These are phyloP conservation scores for Pichia sp. DNA, from an alignment of 1,139 yeast species.

Conservation along the genomic window DNA sequence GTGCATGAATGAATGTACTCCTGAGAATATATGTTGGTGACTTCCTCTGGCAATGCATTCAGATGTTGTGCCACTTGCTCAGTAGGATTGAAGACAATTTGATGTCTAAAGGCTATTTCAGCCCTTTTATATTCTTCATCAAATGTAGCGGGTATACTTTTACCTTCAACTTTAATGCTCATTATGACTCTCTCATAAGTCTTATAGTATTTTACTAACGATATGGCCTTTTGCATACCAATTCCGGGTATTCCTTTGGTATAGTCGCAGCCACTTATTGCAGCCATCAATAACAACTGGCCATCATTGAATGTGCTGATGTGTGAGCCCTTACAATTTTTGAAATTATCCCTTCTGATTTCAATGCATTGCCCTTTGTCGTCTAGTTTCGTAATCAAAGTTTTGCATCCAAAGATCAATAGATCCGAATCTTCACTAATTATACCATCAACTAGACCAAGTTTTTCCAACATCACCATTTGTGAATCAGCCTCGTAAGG, in stretches of 20 bases:
- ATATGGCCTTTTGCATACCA: slow-evolving; percentile 76
- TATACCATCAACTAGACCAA: slow-evolving; percentile 76
- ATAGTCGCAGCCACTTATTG: slow-evolving; percentile 93
- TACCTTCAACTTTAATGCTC: slow-evolving; percentile 61
- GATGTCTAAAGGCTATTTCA: slow-evolving; percentile 75
- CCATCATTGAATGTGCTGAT: slow-evolving; percentile 45
- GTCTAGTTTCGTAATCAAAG: slow-evolving; percentile 73
- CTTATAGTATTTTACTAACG: slow-evolving; percentile 48
- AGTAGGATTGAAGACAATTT: slow-evolving; percentile 76
- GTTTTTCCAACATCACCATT: slow-evolving; percentile 80
- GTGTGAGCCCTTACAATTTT: slow-evolving; percentile 43
- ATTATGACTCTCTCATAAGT: slow-evolving; percentile 52
- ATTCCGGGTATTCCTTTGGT: slow-evolving; percentile 79
- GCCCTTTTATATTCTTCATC: slow-evolving; percentile 62
- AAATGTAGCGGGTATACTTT: slow-evolving; percentile 55
- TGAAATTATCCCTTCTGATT: slow-evolving; percentile 53
- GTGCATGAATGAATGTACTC: slow-evolving; percentile 47
- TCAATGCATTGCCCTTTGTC: slow-evolving; percentile 75
- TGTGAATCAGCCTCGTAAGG: slow-evolving; percentile 99
- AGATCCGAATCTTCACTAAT: slow-evolving; percentile 94
- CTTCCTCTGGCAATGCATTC: slow-evolving; percentile 47
- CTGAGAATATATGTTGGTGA: slow-evolving; percentile 9
- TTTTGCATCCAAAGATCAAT: slow-evolving; percentile 77
- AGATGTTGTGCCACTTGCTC: slow-evolving; percentile 48
- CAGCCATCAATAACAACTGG: slow-evolving; percentile 73